Evolutionary conservation across 1,139 yeast genomes (phyloP).

Genomic region (Ashbya aceris): DNA sequence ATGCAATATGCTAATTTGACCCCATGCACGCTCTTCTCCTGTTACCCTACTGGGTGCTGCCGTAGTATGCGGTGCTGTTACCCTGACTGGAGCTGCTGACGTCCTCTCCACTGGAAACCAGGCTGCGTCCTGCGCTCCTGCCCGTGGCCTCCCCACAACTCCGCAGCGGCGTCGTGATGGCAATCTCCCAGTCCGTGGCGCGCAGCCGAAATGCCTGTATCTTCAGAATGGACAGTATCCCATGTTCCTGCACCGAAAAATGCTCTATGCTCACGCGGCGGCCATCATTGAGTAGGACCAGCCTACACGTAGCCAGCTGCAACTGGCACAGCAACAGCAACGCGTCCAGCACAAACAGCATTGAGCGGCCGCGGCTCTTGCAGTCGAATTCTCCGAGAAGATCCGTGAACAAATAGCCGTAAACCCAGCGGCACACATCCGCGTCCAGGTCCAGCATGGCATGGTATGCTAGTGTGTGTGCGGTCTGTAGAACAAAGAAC

Average conservation of each 20-base stretch:
- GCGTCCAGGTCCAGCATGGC: constrained; percentile 9
- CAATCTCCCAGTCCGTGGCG: background rate
- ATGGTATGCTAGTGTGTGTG: constrained; percentile 12
- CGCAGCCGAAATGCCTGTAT: constrained; percentile 6
- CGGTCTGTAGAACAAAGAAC: constrained; percentile 10
- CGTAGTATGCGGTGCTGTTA: no score
- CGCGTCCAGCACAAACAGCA: constrained; percentile 12
- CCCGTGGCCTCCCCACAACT: background rate
- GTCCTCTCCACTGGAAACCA: no score
- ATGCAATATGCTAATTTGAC: background rate
- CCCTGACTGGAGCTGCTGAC: no score
- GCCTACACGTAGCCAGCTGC: constrained; percentile 9
- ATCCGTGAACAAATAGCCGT: constrained; percentile 13
- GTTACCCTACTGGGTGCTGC: no score
- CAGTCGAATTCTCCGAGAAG: constrained; percentile 16
- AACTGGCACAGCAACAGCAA: constrained; percentile 10
- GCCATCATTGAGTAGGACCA: constrained; percentile 8
- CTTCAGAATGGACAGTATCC: constrained; percentile 14
- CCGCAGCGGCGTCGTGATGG: background rate
- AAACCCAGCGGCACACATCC: constrained; percentile 12
- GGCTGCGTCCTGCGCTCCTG: background rate
- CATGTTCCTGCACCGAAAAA: constrained; percentile 11
- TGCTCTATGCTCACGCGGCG: constrained; percentile 9
- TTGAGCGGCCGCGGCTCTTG: constrained; percentile 12
- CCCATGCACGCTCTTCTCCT: background rate